phyloP scores from a whole-genome alignment of 2,329 filamentous ascomycete genomes.

The Microsporum audouinii region DNA sequence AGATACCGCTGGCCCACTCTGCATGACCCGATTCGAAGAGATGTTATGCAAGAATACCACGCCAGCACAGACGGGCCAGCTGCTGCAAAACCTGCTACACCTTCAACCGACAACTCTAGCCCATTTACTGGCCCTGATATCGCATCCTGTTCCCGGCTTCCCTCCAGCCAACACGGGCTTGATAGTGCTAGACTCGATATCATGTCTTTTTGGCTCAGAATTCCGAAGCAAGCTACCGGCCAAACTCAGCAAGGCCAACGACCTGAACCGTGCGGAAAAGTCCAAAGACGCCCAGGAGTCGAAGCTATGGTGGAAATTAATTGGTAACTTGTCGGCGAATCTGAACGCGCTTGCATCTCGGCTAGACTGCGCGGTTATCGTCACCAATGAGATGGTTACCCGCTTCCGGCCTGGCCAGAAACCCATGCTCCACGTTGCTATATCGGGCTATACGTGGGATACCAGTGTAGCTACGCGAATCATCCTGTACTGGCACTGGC shows the following conservation, averaged over 20 bases:
- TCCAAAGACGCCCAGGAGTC: slow-evolving; percentile 11
- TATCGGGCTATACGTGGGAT: slow-evolving; percentile 72
- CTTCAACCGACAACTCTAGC: slow-evolving; percentile 48
- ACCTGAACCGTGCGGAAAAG: slow-evolving; percentile 22
- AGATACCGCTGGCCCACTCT: slow-evolving; percentile 43
- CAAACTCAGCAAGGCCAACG: slow-evolving; percentile 26
- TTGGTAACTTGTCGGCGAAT: slow-evolving; percentile 50
- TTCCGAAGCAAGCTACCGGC: slow-evolving; percentile 46
- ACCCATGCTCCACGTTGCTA: slow-evolving; percentile 61
- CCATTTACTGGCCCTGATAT: slow-evolving; percentile 60
- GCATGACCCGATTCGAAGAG: slow-evolving; percentile 37
- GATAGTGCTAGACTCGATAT: slow-evolving; percentile 67
- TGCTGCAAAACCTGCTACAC: slow-evolving; percentile 38
- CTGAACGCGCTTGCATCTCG: slow-evolving; percentile 63
- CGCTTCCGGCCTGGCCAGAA: slow-evolving; percentile 56
- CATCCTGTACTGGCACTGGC: slow-evolving; percentile 69
- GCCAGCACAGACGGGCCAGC: not conserved
- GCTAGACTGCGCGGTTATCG: slow-evolving; percentile 59
- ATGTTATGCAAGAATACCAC: slow-evolving; percentile 28
- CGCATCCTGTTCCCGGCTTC: slow-evolving; percentile 52
- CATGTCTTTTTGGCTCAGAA: slow-evolving; percentile 62
- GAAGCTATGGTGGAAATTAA: slow-evolving; percentile 43
- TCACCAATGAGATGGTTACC: slow-evolving; percentile 73
- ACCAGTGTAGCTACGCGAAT: slow-evolving; percentile 61
- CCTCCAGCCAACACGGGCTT: slow-evolving; percentile 54